Conservation (phyloP, 2,329 filamentous ascomycete genomes). For the Diaporthe australafricana region DNA sequence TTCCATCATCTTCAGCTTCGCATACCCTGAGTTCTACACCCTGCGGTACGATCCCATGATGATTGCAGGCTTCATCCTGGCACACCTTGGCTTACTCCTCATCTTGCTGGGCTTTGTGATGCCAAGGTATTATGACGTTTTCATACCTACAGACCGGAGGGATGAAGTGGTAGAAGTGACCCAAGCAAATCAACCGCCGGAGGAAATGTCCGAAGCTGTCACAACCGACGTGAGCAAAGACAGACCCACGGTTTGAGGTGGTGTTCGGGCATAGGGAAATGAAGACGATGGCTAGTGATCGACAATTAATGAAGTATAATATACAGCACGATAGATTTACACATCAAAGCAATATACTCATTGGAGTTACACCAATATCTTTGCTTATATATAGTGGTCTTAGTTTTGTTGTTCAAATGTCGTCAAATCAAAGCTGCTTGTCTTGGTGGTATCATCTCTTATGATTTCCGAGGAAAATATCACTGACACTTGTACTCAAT, state of each 20-base stretch:
- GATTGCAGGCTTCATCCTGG: slow-evolving; percentile 61
- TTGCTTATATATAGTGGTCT: not conserved
- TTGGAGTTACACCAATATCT: not conserved
- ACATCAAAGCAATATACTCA: not conserved
- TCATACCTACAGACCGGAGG: slow-evolving; percentile 60
- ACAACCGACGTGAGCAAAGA: not conserved
- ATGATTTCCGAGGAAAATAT: too few relatives aligned
- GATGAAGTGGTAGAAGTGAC: slow-evolving; percentile 47
- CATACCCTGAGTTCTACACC: slow-evolving; percentile 61
- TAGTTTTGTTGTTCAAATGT: too few relatives aligned
- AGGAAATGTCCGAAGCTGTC: not conserved
- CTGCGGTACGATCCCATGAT: slow-evolving; percentile 62
- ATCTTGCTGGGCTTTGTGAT: slow-evolving; percentile 61
- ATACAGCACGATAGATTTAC: not conserved
- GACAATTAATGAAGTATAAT: not conserved
- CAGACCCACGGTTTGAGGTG: not conserved
- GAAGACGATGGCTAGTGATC: too few relatives aligned
- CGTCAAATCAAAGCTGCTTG: too few relatives aligned
- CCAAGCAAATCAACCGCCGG: slow-evolving; percentile 13
- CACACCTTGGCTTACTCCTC: slow-evolving; percentile 58
- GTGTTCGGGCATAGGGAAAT: not conserved
- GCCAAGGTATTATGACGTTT: slow-evolving; percentile 64
- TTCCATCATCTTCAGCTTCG: slow-evolving; percentile 63
- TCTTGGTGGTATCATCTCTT: too few relatives aligned
- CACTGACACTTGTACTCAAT: too few relatives aligned